These are phyloP conservation scores for Triticum timopheevii DNA, from an alignment of 176 grass and related monocot genomes.

Conservation along the genomic window DNA sequence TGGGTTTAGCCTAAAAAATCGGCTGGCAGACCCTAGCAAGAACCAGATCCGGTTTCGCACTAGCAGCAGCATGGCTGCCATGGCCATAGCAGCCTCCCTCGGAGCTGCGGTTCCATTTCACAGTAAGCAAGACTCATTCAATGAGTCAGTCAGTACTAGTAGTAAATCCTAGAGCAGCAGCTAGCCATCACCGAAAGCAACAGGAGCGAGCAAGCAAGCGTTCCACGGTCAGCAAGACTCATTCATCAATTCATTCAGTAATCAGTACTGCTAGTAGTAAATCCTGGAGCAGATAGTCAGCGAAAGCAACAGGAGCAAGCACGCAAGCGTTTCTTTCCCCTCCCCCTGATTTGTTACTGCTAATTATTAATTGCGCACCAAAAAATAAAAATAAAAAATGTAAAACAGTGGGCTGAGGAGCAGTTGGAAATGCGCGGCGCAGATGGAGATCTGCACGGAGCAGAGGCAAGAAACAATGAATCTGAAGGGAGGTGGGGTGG, in stretches of 20 bases:
- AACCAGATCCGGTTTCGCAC: slow-evolving; percentile 27
- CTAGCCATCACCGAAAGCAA: background rate
- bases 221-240: background rate
- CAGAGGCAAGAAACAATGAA: background rate
- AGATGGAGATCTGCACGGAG: background rate
- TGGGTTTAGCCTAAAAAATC: background rate
- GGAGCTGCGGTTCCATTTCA: background rate
- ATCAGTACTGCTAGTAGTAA: too few relatives aligned
- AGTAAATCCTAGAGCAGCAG: too few relatives aligned
- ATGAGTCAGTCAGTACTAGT: too few relatives aligned
- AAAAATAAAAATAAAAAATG: too few relatives aligned
- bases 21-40: background rate
- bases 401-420: too few relatives aligned
- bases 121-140: background rate
- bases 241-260: background rate
- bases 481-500: background rate
- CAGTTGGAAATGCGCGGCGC: too few relatives aligned
- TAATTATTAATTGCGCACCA: too few relatives aligned
- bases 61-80: background rate
- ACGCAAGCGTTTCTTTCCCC: background rate
- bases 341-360: too few relatives aligned
- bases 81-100: background rate
- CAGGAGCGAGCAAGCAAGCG: too few relatives aligned
- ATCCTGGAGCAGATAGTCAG: background rate
- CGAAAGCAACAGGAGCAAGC: background rate